Conservation (phyloP, 2,329 filamentous ascomycete genomes). For the Pseudogymnoascus sp. region DNA sequence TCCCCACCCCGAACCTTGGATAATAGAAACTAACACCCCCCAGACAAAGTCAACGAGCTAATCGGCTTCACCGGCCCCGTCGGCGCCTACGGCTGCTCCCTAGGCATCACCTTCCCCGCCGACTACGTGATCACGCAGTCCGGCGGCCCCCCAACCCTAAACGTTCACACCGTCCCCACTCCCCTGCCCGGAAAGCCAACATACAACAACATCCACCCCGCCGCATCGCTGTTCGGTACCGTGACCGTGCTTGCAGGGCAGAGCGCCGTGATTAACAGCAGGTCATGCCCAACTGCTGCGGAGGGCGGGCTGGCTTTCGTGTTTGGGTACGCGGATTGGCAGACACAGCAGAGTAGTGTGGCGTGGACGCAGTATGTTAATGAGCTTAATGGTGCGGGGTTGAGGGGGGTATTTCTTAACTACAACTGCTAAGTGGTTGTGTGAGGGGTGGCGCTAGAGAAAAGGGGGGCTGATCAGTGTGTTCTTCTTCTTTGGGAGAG, state of each 20-base stretch:
- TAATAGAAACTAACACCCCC: background rate
- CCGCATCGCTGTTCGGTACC: background rate
- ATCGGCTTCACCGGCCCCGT: background rate
- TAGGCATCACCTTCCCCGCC: background rate
- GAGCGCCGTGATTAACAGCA: background rate
- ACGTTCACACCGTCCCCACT: background rate
- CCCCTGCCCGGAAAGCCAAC: background rate
- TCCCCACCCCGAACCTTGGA: background rate
- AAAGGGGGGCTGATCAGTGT: background rate
- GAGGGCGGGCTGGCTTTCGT: background rate
- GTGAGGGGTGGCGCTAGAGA: background rate
- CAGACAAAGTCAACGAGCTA: background rate
- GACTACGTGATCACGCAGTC: background rate
- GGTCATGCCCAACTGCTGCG: background rate
- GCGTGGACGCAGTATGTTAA: background rate
- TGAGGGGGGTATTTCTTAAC: background rate
- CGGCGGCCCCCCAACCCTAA: background rate
- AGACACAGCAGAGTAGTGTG: background rate
- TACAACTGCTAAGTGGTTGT: background rate
- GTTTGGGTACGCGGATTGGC: background rate
- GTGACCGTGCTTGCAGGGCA: background rate
- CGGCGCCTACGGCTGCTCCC: conserved; percentile 2
- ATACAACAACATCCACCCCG: background rate
- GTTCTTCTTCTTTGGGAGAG: background rate
- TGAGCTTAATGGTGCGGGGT: background rate